Evolutionary conservation across 2,329 filamentous ascomycete species (phyloP), one percentile per base, ranked within the genome.

Genomic region (Didymella lethalis): DNA sequence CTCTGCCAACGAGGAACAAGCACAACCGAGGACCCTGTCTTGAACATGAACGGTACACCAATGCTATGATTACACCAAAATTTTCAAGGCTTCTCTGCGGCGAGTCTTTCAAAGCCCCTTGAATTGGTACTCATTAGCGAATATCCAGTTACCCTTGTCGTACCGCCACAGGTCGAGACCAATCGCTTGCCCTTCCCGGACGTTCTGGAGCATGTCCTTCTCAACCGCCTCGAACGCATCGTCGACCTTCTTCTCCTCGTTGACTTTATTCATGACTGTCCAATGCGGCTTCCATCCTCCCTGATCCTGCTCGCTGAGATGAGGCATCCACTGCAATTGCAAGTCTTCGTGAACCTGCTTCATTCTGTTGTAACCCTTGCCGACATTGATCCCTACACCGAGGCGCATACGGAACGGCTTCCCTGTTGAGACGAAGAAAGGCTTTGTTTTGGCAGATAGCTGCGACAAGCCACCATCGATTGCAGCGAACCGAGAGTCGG

Each of bases 211-310:
- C 66, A 80, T 11, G 16, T 67, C 69, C 29, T 64, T 57, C 32
- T 69, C 59, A 20, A 80, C 65, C 16, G 78, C 74, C 8, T 72
- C 68, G 51, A 78, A 75, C n/a, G 78, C 75, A 18, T 68, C 64
- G 23, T 69, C 57, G 0, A 81, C 77, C 44, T 73, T 74, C 14
- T 65, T 62, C 52, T 78, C 74, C n/a, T 80, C 77, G 38, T 78
- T 74, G 3, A 79, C 79, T 61, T 81, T 81, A 56, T 81, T 81
- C 80, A 81, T 81, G 16, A 81, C 73, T 11, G 79, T 82, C 71
- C 79, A 82, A 51, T 81, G 80, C 8, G 78, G 73, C 7, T 69
- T 70, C 64, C 76, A 77, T 0, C 72, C 75, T 3, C 73, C 73
- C n/a, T 67, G 68, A 62, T 82, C 80, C 65, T 81, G 79, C 57